These are phyloP conservation scores for Saksenaea vasiformis DNA, from an alignment of 371 early-diverging fungal species.

Conservation along the genomic window DNA sequence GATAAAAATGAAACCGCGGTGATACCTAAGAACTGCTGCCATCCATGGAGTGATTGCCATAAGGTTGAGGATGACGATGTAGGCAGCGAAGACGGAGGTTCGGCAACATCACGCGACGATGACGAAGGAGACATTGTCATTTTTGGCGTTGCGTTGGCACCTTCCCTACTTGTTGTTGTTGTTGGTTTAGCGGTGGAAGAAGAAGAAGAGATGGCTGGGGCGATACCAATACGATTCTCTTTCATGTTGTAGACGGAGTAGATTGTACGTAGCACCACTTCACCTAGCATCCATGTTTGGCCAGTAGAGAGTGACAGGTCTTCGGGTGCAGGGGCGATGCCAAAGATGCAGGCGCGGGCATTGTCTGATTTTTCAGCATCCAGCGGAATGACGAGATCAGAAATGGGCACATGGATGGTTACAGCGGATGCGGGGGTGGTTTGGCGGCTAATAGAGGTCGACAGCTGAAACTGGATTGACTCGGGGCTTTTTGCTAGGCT, in stretches of 20 bases:
- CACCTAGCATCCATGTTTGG: conserved; percentile 31
- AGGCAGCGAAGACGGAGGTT: no score
- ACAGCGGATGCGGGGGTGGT: conserved; percentile 6
- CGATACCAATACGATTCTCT: conserved; percentile 27
- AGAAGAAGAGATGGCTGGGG: conserved; percentile 12
- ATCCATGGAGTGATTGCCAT: no score
- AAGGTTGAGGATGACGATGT: no score
- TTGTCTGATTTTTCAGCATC: conserved; percentile 20
- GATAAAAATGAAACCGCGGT: no score
- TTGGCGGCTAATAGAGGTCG: not conserved
- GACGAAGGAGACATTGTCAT: not conserved
- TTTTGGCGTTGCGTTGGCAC: not conserved
- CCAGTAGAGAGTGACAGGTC: not conserved
- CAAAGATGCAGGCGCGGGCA: conserved; percentile 31
- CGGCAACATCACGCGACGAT: no score
- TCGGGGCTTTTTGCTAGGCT: conserved; percentile 9
- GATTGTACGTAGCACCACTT: conserved; percentile 28
- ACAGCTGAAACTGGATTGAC: conserved; percentile 16
- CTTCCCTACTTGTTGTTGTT: no score
- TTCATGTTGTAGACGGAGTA: conserved; percentile 36
- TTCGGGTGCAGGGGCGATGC: conserved; percentile 17
- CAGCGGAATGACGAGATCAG: conserved; percentile 26
- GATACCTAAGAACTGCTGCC: no score
- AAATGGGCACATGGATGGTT: conserved; percentile 23
- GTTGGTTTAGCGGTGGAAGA: not conserved